A percentile compares a stretch with the other conserved stretches of the same genome.
phyloP scores from a whole-genome alignment of 768 basidiomycete genomes.

The Suillus clintonianus region DNA sequence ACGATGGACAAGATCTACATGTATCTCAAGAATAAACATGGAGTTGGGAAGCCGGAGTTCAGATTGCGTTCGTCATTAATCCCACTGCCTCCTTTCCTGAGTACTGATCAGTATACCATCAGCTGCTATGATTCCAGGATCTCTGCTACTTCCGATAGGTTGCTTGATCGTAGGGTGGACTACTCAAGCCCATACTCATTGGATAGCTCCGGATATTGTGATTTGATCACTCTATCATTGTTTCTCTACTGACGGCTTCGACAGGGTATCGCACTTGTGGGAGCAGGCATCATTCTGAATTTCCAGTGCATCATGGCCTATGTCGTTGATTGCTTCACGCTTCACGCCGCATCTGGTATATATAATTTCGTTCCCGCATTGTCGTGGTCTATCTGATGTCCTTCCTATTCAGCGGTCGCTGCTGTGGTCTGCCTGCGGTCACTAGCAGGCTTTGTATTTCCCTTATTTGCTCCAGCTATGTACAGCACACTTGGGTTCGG shows the following conservation, averaged over 20 bases:
- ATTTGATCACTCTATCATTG: conserved; percentile 26
- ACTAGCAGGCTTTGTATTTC: conserved; percentile 73
- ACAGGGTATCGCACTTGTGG: conserved; percentile 60
- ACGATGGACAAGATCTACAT: conserved; percentile 58
- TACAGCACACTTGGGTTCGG: conserved; percentile 68
- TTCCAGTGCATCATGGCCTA: conserved; percentile 71
- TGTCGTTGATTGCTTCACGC: conserved; percentile 64
- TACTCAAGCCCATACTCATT: conserved; percentile 55
- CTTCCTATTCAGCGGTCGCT: conserved; percentile 51
- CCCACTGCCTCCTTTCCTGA: too few species aligned
- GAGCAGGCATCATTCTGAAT: conserved; percentile 56
- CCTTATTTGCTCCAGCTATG: conserved; percentile 76
- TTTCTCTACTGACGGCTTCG: background rate
- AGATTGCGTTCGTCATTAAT: conserved; percentile 42
- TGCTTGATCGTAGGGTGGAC: conserved; percentile 74
- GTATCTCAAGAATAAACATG: conserved; percentile 51
- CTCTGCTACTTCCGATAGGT: conserved; percentile 63
- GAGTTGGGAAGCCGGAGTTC: conserved; percentile 55
- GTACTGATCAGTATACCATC: conserved; percentile 6
- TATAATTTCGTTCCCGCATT: background rate
- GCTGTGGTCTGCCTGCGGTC: conserved; percentile 67
- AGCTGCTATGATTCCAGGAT: conserved; percentile 64
- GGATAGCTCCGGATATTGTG: conserved; percentile 73
- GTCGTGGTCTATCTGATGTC: background rate
- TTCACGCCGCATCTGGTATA: conserved; percentile 69